Conservation (phyloP, 805 yeast genomes). For the Lachancea lanzarotensis region DNA sequence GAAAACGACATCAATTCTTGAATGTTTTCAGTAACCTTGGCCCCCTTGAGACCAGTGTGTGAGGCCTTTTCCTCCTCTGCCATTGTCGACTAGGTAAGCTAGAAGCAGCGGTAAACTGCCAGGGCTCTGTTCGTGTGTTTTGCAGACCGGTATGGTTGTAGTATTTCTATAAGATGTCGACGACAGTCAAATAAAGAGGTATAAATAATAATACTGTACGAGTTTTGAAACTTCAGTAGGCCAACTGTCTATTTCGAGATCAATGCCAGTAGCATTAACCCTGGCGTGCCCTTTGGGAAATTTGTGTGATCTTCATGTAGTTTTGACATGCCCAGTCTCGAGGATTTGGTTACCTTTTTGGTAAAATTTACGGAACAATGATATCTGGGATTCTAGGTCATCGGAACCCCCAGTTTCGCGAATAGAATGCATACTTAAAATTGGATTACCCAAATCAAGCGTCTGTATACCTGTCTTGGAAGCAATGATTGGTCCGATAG, state of each 20-base stretch:
- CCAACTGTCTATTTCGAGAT: background rate
- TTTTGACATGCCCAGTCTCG: conserved; percentile 1
- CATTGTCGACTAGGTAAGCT: background rate
- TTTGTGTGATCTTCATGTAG: conserved; percentile 25
- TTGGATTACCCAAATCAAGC: conserved; percentile 86
- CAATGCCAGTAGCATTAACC: no score
- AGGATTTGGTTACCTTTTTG: conserved; percentile 39
- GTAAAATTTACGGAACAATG: conserved; percentile 59
- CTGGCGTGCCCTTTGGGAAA: no score
- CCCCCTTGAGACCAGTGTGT: conserved; percentile 7
- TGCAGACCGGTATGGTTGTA: no score
- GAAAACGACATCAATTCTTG: conserved; percentile 8
- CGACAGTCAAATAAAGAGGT: no score
- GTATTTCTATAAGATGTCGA: no score
- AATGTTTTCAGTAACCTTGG: conserved; percentile 6
- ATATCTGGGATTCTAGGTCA: conserved; percentile 60
- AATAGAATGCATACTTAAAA: conserved; percentile 87
- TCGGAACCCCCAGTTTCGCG: conserved; percentile 83
- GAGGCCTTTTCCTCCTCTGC: conserved; percentile 4
- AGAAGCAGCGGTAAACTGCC: no score
- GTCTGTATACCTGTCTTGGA: conserved; percentile 83
- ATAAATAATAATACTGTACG: background rate
- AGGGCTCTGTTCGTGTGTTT: no score
- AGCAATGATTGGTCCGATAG: conserved; percentile 91
- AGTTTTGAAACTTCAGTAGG: background rate